Evolutionary conservation across 805 yeast genomes (phyloP).

Genomic region (Metschnikowia similis): DNA sequence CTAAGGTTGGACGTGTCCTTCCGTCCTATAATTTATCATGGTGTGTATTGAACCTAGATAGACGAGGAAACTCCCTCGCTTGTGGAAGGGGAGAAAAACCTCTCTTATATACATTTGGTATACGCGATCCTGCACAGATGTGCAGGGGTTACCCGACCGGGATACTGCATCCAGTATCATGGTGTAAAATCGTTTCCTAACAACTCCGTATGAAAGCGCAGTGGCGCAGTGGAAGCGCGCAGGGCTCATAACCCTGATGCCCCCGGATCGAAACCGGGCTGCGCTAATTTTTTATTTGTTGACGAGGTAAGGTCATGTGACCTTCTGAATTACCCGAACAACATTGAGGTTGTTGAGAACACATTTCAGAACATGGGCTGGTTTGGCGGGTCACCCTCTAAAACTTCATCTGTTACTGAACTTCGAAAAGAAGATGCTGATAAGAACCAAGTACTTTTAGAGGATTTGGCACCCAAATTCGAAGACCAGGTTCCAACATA

Average conservation of each 20-base stretch:
- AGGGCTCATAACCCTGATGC: conserved; percentile 99
- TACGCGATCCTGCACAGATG: no score
- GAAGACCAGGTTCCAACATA: conserved; percentile 29
- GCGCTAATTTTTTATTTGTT: conserved; percentile 55
- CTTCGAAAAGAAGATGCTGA: conserved; percentile 15
- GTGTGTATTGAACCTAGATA: no score
- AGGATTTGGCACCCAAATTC: conserved; percentile 52
- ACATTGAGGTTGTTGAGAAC: conserved; percentile 8
- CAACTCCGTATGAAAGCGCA: conserved; percentile 50
- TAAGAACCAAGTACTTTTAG: conserved; percentile 34
- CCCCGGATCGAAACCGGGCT: conserved; percentile 96
- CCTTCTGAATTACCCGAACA: not conserved
- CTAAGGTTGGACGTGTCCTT: no score
- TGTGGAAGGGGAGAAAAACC: no score
- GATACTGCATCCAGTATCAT: no score
- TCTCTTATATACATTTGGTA: no score
- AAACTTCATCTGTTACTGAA: conserved; percentile 33
- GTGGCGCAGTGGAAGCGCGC: conserved; percentile 99
- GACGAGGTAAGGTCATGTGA: conserved; percentile 8
- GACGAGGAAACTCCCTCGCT: no score
- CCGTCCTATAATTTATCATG: no score
- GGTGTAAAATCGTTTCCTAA: no score
- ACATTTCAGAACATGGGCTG: conserved; percentile 32
- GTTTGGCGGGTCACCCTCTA: conserved; percentile 38
- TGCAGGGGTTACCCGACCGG: no score